Evolutionary conservation across 768 basidiomycete genomes (phyloP).

Genomic region (Tylopilus cervinicoccineus): DNA sequence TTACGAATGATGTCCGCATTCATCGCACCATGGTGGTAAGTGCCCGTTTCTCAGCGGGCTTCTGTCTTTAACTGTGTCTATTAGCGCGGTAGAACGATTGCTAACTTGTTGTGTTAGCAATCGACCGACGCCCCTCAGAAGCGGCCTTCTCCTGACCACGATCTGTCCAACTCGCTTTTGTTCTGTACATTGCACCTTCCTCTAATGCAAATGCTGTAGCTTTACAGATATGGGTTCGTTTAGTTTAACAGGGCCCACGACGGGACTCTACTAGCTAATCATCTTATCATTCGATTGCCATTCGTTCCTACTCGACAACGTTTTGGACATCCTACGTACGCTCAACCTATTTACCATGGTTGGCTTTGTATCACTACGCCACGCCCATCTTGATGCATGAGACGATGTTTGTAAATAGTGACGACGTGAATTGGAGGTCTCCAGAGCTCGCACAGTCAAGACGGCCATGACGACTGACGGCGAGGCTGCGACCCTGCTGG

Average conservation of each 20-base stretch:
- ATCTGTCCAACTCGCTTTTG: background rate
- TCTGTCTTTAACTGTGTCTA: conserved; percentile 14
- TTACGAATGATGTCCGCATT: conserved; percentile 46
- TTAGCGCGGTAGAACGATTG: conserved; percentile 19
- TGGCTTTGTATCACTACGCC: conserved; percentile 12
- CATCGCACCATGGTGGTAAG: conserved; percentile 54
- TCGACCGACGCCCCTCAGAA: background rate
- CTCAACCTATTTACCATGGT: background rate
- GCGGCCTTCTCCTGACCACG: background rate
- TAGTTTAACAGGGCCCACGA: background rate
- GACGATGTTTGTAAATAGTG: background rate
- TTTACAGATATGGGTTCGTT: conserved; percentile 4
- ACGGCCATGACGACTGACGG: conserved; percentile 19
- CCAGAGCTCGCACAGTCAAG: background rate
- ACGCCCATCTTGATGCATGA: conserved; percentile 2
- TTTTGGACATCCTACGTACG: background rate
- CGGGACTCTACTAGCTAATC: background rate
- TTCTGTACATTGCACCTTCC: conserved; percentile 2
- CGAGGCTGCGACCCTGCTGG: conserved; percentile 24
- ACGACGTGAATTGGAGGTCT: no score
- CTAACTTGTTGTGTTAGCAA: conserved; percentile 18
- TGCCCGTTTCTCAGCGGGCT: conserved; percentile 13
- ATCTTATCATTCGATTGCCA: conserved; percentile 1
- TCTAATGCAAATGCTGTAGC: conserved; percentile 18
- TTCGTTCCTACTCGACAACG: background rate